Percentiles rank a stretch among this genome's conserved stretches.
Evolutionary conservation across 139 green algal genomes (phyloP).

Genomic region (Chlorella vulgaris): DNA sequence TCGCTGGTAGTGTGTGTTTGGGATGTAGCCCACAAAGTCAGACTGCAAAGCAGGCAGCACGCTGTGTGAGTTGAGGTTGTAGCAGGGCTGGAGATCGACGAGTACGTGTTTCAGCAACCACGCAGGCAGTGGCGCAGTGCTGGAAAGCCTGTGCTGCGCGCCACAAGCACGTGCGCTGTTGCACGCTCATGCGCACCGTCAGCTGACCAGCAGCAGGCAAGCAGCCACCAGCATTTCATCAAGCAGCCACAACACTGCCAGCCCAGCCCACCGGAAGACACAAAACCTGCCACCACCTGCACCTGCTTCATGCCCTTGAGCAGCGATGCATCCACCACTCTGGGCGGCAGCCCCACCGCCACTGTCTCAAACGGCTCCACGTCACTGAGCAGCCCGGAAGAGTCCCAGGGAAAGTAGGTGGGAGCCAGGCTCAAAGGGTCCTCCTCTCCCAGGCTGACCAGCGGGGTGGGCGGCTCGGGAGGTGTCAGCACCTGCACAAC

Average conservation of each 20-base stretch:
- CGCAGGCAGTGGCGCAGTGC: too few relatives aligned
- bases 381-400: constrained; percentile 59
- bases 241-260: too few relatives aligned
- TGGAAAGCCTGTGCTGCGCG: too few relatives aligned
- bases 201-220: too few relatives aligned
- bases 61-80: too few relatives aligned
- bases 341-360: constrained; percentile 64
- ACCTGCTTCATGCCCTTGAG: constrained; percentile 64
- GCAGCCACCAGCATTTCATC: too few relatives aligned
- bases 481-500: constrained; percentile 19
- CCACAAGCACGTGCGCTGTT: too few relatives aligned
- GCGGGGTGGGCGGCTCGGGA: neutral
- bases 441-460: constrained; percentile 25
- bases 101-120: too few relatives aligned
- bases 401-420: constrained; percentile 33
- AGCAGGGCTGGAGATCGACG: too few relatives aligned
- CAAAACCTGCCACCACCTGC: too few relatives aligned
- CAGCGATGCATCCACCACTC: constrained; percentile 63
- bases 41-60: constrained; percentile 48
- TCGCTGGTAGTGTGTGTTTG: constrained; percentile 78
- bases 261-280: too few relatives aligned
- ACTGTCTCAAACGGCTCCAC: constrained; percentile 45
- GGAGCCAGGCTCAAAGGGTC: constrained; percentile 30
- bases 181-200: too few relatives aligned
- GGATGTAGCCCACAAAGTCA: constrained; percentile 85